Percentiles rank a stretch among this genome's conserved stretches.
These are phyloP conservation scores for Pyricularia sp. DNA, from an alignment of 2,329 filamentous ascomycete genomes.

Conservation along the genomic window DNA sequence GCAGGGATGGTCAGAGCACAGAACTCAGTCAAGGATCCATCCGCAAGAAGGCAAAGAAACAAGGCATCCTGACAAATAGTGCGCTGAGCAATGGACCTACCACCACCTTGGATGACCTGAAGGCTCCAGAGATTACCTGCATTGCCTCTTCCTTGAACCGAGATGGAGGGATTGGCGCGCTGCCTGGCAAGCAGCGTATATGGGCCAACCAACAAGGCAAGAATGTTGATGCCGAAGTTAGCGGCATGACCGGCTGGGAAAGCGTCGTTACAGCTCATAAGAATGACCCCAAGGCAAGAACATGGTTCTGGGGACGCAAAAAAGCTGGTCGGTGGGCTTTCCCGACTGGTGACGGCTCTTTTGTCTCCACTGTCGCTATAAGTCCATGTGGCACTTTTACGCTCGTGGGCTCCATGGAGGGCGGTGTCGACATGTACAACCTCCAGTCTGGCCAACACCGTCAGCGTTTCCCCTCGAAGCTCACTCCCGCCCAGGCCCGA, in stretches of 20 bases:
- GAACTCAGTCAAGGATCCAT: constrained; percentile 89
- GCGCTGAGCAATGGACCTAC: constrained; percentile 50
- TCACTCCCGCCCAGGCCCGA: constrained; percentile 70
- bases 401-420: constrained; percentile 73
- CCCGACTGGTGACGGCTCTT: constrained; percentile 71
- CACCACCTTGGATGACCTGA: constrained; percentile 63
- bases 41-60: constrained; percentile 81
- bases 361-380: constrained; percentile 79
- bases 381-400: constrained; percentile 93
- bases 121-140: constrained; percentile 84
- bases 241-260: constrained; percentile 86
- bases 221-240: constrained; percentile 53
- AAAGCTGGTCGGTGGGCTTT: constrained; percentile 90
- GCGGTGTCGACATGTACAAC: constrained; percentile 91
- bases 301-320: constrained; percentile 97
- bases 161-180: constrained; percentile 84
- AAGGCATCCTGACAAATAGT: constrained; percentile 56
- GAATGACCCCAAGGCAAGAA: constrained; percentile 74
- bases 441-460: constrained; percentile 86
- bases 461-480: constrained; percentile 72
- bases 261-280: constrained; percentile 91
- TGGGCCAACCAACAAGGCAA: constrained; percentile 39
- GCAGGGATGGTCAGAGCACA: constrained; percentile 85
- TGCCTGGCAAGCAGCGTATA: constrained; percentile 67
- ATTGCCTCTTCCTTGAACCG: constrained; percentile 88